Conservation (phyloP, 2,329 filamentous ascomycete species). For the Pezicula carpinea region DNA sequence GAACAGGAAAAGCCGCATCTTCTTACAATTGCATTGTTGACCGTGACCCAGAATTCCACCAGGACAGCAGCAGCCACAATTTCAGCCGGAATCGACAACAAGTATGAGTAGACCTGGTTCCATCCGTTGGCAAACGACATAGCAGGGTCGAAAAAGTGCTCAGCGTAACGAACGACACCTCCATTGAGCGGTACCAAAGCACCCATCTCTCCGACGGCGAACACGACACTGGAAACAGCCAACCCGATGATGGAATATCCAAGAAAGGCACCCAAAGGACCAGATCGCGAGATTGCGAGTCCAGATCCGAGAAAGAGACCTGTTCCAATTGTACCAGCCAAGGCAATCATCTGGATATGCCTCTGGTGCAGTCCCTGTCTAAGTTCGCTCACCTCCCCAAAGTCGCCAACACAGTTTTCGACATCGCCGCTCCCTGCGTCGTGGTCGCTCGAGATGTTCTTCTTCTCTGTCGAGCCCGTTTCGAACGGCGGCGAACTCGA, state of each 20-base stretch:
- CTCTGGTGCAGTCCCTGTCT: conserved; percentile 34
- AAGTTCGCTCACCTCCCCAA: conserved; percentile 14
- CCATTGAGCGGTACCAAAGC: conserved; percentile 45
- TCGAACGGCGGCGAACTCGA: too few relatives aligned
- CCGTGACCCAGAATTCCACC: conserved; percentile 58
- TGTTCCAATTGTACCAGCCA: conserved; percentile 42
- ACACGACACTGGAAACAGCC: conserved; percentile 45
- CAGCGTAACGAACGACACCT: conserved; percentile 42
- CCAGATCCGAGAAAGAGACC: conserved; percentile 48
- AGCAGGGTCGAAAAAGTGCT: conserved; percentile 45
- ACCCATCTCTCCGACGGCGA: conserved; percentile 44
- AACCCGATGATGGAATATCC: conserved; percentile 47
- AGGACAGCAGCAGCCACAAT: conserved; percentile 59
- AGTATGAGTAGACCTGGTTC: conserved; percentile 51
- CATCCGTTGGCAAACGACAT: conserved; percentile 42
- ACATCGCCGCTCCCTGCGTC: neutral
- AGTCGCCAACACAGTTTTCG: conserved; percentile 6
- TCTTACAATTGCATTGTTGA: conserved; percentile 34
- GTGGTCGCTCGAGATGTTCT: neutral
- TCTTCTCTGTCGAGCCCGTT: neutral
- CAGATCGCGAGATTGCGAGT: conserved; percentile 44
- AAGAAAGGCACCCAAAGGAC: conserved; percentile 46
- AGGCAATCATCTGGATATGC: conserved; percentile 39
- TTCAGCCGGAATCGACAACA: conserved; percentile 55
- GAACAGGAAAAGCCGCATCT: too few relatives aligned